These are phyloP conservation scores for Boletus semigastroideus DNA, from an alignment of 1,284 basidiomycete species.

Conservation along the genomic window DNA sequence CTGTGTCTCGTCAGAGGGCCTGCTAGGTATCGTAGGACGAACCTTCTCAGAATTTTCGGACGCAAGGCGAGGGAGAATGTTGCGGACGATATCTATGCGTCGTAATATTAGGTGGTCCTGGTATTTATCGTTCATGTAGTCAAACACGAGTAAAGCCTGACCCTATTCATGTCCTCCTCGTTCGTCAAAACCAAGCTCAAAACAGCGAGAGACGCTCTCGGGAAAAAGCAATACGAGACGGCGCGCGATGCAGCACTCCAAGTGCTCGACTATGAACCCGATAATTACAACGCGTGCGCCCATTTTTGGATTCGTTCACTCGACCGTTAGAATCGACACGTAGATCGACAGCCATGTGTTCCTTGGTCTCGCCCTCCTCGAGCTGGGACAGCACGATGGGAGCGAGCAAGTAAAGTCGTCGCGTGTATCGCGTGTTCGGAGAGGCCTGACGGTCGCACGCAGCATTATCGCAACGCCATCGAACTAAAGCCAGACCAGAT, in stretches of 20 bases:
- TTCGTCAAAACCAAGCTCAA: conserved; percentile 77
- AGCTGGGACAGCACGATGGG: conserved; percentile 66
- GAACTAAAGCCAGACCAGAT: conserved; percentile 60
- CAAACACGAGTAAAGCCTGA: too few species aligned
- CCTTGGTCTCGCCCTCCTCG: conserved; percentile 73
- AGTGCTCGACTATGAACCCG: conserved; percentile 70
- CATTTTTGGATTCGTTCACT: not conserved
- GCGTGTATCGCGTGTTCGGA: conserved; percentile 3
- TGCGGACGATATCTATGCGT: not conserved
- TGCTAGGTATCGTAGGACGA: conserved; percentile 17
- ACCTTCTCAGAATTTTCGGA: conserved; percentile 19
- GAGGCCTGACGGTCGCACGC: conserved; percentile 15
- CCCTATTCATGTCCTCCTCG: conserved; percentile 26
- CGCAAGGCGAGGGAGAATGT: conserved; percentile 14
- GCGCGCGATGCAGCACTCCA: conserved; percentile 68
- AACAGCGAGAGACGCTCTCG: conserved; percentile 74
- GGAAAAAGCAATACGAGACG: conserved; percentile 70
- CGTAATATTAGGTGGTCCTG: not conserved
- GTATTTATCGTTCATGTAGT: not conserved
- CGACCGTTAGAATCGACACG: not conserved
- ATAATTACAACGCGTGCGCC: conserved; percentile 80
- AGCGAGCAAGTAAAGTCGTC: conserved; percentile 75
- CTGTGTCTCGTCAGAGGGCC: conserved; percentile 26
- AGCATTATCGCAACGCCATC: conserved; percentile 79
- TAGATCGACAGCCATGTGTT: conserved; percentile 68